Percentiles rank a stretch among this genome's conserved stretches.
These are phyloP conservation scores for Metarhizium humberi DNA, from an alignment of 2,329 filamentous ascomycete genomes.

Conservation along the genomic window DNA sequence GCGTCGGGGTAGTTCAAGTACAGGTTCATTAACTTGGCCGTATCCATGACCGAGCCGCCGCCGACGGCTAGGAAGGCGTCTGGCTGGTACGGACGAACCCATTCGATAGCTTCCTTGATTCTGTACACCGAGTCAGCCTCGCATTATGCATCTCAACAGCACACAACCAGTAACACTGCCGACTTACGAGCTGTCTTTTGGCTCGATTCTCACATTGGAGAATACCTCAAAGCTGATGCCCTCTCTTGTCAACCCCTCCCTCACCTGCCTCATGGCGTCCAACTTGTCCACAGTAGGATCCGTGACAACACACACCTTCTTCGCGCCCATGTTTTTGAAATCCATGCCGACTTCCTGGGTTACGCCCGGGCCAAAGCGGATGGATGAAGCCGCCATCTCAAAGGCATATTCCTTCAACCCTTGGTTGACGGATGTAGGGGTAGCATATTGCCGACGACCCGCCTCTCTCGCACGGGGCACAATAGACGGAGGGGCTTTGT, in stretches of 20 bases:
- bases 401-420: constrained; percentile 92
- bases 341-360: constrained; percentile 99
- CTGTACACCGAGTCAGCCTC: constrained; percentile 30
- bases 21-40: constrained; percentile 96
- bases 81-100: constrained; percentile 68
- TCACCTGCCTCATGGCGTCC: constrained; percentile 81
- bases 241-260: constrained; percentile 69
- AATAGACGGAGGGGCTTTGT: constrained; percentile 54
- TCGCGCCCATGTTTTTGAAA: constrained; percentile 79
- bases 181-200: constrained; percentile 82
- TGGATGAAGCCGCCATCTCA: constrained; percentile 93
- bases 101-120: constrained; percentile 81
- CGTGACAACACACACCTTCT: constrained; percentile 86
- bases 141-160: constrained; percentile 2
- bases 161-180: neutral
- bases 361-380: constrained; percentile 85
- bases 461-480: constrained; percentile 32
- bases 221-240: constrained; percentile 76
- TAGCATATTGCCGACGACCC: constrained; percentile 51
- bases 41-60: constrained; percentile 89
- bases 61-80: constrained; percentile 92
- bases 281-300: constrained; percentile 74
- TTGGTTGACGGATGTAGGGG: constrained; percentile 47
- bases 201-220: constrained; percentile 74
- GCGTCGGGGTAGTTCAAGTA: constrained; percentile 87